Conservation (phyloP, 2,329 filamentous ascomycete species). For the Trichoderma sp. region DNA sequence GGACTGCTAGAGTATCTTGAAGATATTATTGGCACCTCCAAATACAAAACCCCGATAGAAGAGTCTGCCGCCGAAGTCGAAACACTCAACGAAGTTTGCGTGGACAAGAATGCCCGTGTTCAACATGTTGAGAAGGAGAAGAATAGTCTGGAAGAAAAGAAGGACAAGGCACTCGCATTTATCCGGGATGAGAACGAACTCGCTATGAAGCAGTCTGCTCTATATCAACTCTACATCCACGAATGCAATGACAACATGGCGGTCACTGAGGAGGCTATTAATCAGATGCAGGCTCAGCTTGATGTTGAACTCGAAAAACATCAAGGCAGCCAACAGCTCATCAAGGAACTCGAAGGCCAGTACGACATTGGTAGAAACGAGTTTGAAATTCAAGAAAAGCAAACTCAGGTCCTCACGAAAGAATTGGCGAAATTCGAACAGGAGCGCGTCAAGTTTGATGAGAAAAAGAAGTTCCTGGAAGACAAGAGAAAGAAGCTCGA, state of each 20-base stretch:
- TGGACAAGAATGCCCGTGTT: slow-evolving; percentile 91
- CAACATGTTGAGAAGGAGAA: slow-evolving; percentile 98
- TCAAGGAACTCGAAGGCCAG: slow-evolving; percentile 82
- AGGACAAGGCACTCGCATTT: slow-evolving; percentile 86
- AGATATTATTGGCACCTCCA: slow-evolving; percentile 97
- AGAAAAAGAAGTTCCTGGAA: slow-evolving; percentile 90
- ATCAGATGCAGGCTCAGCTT: slow-evolving; percentile 84
- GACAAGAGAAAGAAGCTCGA: slow-evolving; percentile 94
- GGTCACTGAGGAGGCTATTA: slow-evolving; percentile 84
- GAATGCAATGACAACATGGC: slow-evolving; percentile 86
- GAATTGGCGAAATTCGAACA: slow-evolving; percentile 93
- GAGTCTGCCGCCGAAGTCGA: slow-evolving; percentile 89
- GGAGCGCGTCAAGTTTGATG: slow-evolving; percentile 94
- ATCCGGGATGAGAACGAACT: slow-evolving; percentile 93
- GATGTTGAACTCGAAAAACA: slow-evolving; percentile 89
- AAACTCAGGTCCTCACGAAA: slow-evolving; percentile 73
- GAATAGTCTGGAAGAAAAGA: slow-evolving; percentile 89
- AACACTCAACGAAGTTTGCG: slow-evolving; percentile 86
- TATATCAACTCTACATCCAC: slow-evolving; percentile 88
- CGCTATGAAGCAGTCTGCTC: slow-evolving; percentile 78
- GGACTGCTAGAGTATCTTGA: slow-evolving; percentile 94
- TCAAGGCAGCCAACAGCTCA: slow-evolving; percentile 81
- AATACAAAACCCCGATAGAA: slow-evolving; percentile 96
- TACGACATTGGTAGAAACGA: slow-evolving; percentile 82
- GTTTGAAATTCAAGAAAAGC: slow-evolving; percentile 77